These are phyloP conservation scores for Gracilaria gracilis DNA, from an alignment of 23 red algal genomes.

Conservation along the genomic window DNA sequence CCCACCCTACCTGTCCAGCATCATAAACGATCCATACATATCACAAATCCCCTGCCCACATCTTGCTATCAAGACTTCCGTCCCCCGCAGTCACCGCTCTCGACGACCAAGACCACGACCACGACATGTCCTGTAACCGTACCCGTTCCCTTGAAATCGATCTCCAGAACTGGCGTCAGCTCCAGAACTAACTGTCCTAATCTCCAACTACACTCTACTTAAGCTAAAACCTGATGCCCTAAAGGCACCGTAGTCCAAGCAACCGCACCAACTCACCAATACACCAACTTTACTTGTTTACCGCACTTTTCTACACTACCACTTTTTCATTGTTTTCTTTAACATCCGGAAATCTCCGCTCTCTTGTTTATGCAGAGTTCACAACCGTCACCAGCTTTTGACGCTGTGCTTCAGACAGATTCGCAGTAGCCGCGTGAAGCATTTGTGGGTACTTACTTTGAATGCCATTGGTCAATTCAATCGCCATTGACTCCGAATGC, in stretches of 20 bases:
- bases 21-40: neutral
- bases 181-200: neutral
- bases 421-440: conserved; percentile 51
- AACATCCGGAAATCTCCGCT: conserved; percentile 37
- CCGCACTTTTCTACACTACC: conserved; percentile 34
- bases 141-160: neutral
- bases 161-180: neutral
- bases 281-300: conserved; percentile 33
- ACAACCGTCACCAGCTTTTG: conserved; percentile 54
- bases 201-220: neutral
- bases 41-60: neutral
- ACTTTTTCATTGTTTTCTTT: conserved; percentile 12
- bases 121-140: neutral
- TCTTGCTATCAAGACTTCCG: too few species aligned
- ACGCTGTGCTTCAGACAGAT: conserved; percentile 62
- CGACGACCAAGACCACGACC: too few species aligned
- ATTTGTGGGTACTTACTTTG: conserved; percentile 67
- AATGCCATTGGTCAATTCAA: too few species aligned
- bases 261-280: neutral
- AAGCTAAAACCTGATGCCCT: neutral
- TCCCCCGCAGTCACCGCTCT: neutral
- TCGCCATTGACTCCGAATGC: too few species aligned
- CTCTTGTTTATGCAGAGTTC: conserved; percentile 32
- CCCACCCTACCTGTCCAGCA: neutral
- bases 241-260: neutral